Evolutionary conservation across 2,329 filamentous ascomycete species (phyloP).

Genomic region (Alternaria longipes): DNA sequence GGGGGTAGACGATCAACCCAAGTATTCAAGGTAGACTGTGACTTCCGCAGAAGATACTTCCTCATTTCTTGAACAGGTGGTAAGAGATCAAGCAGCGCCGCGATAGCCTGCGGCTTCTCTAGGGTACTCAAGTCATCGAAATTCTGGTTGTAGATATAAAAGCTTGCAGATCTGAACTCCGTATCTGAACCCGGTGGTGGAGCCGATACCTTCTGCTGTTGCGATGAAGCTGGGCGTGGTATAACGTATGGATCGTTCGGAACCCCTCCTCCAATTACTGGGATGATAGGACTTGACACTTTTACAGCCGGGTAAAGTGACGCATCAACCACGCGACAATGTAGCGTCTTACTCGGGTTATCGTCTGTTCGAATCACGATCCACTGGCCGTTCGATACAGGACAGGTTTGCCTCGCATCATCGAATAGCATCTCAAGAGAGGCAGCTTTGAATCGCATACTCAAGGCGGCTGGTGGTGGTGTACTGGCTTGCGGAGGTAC

Average conservation of each 20-base stretch:
- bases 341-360: conserved; percentile 41
- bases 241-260: conserved; percentile 1
- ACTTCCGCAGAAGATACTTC: conserved; percentile 56
- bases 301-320: conserved; percentile 56
- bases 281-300: conserved; percentile 36
- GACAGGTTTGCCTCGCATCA: conserved; percentile 36
- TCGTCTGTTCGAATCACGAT: conserved; percentile 51
- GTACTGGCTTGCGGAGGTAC: background rate
- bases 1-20: conserved; percentile 71
- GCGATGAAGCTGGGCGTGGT: background rate
- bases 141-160: conserved; percentile 62
- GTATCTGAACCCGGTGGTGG: conserved; percentile 9
- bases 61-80: conserved; percentile 70
- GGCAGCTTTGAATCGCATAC: conserved; percentile 46
- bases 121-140: conserved; percentile 63
- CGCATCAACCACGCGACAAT: conserved; percentile 62
- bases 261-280: conserved; percentile 10
- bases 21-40: conserved; percentile 50
- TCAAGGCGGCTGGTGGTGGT: conserved; percentile 6
- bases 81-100: conserved; percentile 65
- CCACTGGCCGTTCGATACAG: conserved; percentile 63
- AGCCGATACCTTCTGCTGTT: background rate
- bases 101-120: conserved; percentile 61
- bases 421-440: conserved; percentile 57
- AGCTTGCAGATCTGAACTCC: conserved; percentile 46